Percentiles rank a stretch among this genome's conserved stretches.
Conservation (phyloP, 2,329 filamentous ascomycete species). For the Epichloe glyceriae region DNA sequence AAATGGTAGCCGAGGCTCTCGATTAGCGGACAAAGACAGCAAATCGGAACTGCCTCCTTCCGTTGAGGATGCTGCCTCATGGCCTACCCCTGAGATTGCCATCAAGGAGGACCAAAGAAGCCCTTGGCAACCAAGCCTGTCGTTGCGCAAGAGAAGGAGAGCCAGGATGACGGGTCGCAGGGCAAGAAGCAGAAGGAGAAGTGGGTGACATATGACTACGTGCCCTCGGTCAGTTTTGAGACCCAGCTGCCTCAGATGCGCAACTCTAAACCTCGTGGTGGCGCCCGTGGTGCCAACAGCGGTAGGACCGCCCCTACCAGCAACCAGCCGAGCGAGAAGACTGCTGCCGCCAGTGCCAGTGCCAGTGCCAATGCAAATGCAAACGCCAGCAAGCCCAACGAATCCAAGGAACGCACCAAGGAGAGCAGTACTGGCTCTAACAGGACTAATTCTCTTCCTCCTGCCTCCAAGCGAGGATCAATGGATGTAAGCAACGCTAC, state of each 20-base stretch:
- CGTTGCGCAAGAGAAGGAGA: slow-evolving; percentile 50
- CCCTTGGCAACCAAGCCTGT: slow-evolving; percentile 40
- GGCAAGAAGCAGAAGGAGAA: slow-evolving; percentile 59
- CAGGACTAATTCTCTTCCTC: slow-evolving; percentile 23
- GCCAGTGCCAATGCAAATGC: slow-evolving; percentile 15
- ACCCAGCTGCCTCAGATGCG: slow-evolving; percentile 56
- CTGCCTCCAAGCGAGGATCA: slow-evolving; percentile 31
- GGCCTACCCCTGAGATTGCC: slow-evolving; percentile 81
- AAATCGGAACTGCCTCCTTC: slow-evolving; percentile 38
- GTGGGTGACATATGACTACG: slow-evolving; percentile 75
- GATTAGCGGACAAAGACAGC: slow-evolving; percentile 28
- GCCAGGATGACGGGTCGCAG: slow-evolving; percentile 34
- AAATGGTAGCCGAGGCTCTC: slow-evolving; percentile 35
- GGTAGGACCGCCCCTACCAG: slow-evolving; percentile 22
- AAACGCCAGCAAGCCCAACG: slow-evolving; percentile 19
- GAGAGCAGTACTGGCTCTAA: slow-evolving; percentile 21
- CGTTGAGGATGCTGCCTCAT: slow-evolving; percentile 64
- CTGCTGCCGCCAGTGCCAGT: slow-evolving; percentile 6
- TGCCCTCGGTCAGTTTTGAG: slow-evolving; percentile 74
- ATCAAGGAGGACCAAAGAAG: slow-evolving; percentile 59
- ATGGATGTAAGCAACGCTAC: slow-evolving; percentile 23
- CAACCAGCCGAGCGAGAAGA: slow-evolving; percentile 25
- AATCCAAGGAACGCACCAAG: slow-evolving; percentile 22
- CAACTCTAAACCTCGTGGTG: slow-evolving; percentile 36
- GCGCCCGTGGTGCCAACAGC: slow-evolving; percentile 29